Evolutionary conservation across 2,329 filamentous ascomycete species (phyloP).

Genomic region (Ceratocystis variospora): DNA sequence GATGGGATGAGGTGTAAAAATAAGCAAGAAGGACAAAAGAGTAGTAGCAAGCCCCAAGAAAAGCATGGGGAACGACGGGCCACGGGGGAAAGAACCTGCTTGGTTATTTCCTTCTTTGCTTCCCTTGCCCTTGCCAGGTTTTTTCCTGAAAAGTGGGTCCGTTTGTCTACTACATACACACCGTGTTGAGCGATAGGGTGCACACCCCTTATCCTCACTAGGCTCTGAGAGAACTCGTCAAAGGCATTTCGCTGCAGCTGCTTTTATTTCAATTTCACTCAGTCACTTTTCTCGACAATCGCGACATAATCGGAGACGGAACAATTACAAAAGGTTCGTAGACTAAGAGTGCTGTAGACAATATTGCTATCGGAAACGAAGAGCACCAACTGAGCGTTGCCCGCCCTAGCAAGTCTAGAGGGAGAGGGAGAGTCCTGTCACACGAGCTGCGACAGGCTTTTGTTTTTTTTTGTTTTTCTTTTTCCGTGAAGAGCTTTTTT

Average conservation of each 20-base stretch:
- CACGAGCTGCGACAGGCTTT: not conserved
- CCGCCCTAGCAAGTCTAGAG: no score
- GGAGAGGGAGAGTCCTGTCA: not conserved
- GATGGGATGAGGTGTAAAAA: constrained; percentile 11
- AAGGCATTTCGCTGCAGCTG: no score
- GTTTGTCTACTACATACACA: not conserved
- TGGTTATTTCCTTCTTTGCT: constrained; percentile 8
- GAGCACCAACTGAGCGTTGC: no score
- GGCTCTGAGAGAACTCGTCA: no score
- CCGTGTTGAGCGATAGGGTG: no score
- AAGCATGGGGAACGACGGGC: not conserved
- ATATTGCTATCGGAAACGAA: no score
- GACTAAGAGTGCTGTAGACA: no score
- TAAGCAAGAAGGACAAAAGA: not conserved
- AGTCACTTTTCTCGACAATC: no score
- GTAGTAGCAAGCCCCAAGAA: constrained; percentile 4
- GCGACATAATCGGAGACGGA: no score
- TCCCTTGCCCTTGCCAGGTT: constrained; percentile 2
- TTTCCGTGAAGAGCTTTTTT: not conserved
- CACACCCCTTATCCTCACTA: no score
- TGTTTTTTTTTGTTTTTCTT: not conserved
- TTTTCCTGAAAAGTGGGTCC: not conserved
- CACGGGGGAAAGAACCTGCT: not conserved
- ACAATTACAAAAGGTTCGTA: no score
- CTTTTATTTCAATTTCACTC: no score